A percentile compares a stretch with the other conserved stretches of the same genome.
phyloP scores from a whole-genome alignment of 768 basidiomycete species.

The Lentinula lateritia region DNA sequence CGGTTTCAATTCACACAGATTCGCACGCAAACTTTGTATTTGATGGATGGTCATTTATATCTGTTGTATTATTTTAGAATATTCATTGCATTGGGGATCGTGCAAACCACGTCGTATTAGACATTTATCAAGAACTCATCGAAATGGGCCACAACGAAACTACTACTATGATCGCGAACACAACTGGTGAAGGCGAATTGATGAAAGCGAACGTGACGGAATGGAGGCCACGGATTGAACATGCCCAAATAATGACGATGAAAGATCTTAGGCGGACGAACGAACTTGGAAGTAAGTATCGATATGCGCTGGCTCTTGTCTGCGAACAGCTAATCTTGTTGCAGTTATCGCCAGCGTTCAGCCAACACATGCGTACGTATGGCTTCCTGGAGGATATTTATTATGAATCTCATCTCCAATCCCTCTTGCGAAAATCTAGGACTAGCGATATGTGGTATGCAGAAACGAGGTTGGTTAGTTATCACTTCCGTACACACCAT shows the following conservation, averaged over 20 bases:
- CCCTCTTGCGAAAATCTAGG: conserved; percentile 25
- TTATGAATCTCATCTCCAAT: neutral
- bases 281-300: conserved; percentile 59
- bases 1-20: neutral
- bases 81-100: conserved; percentile 87
- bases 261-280: conserved; percentile 69
- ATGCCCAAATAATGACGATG: conserved; percentile 80
- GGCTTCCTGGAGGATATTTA: neutral
- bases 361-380: conserved; percentile 78
- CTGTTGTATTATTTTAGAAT: conserved; percentile 45
- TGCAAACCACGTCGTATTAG: conserved; percentile 77
- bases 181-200: too few relatives aligned
- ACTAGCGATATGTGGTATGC: conserved; percentile 94
- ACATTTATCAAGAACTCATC: conserved; percentile 73
- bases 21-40: too few relatives aligned
- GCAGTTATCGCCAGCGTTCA: conserved; percentile 91
- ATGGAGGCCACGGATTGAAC: conserved; percentile 81
- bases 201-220: conserved; percentile 30
- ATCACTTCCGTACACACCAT: neutral
- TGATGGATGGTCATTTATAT: neutral
- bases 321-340: neutral
- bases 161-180: too few relatives aligned
- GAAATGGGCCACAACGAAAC: conserved; percentile 11
- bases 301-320: neutral
- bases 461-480: conserved; percentile 64